Evolutionary conservation across 2,329 filamentous ascomycete genomes (phyloP).

Genomic region (Fusarium sulawesiense): DNA sequence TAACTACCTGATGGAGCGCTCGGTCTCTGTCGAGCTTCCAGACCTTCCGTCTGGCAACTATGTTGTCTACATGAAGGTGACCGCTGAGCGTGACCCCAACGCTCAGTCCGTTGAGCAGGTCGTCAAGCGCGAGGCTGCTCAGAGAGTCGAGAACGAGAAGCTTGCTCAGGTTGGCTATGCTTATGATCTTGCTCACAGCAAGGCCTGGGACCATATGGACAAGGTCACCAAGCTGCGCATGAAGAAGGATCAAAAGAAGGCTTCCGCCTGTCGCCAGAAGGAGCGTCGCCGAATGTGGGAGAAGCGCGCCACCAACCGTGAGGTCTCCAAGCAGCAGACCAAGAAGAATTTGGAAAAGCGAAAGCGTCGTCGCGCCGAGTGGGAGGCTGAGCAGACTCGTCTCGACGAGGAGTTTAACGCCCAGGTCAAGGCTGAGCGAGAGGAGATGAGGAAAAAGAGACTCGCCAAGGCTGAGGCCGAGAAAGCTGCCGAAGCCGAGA

Average conservation of each 20-base stretch:
- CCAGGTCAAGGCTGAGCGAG: constrained; percentile 31
- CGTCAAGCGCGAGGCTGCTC: constrained; percentile 62
- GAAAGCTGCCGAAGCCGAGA: constrained; percentile 36
- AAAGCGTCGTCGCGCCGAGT: constrained; percentile 44
- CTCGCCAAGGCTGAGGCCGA: constrained; percentile 29
- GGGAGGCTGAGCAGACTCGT: constrained; percentile 44
- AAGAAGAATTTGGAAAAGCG: constrained; percentile 55
- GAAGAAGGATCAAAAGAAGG: constrained; percentile 62
- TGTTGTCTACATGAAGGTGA: constrained; percentile 66
- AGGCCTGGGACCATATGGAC: constrained; percentile 63
- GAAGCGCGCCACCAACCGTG: constrained; percentile 58
- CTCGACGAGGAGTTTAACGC: constrained; percentile 49
- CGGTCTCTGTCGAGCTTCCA: constrained; percentile 67
- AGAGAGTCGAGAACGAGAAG: constrained; percentile 66
- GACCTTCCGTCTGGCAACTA: constrained; percentile 68
- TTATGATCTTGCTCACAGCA: constrained; percentile 70
- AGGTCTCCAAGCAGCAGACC: constrained; percentile 56
- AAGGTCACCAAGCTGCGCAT: constrained; percentile 62
- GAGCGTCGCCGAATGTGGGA: constrained; percentile 63
- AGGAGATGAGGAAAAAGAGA: constrained; percentile 34
- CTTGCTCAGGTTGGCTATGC: constrained; percentile 67
- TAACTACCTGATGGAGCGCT: constrained; percentile 68
- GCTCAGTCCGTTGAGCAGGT: constrained; percentile 65
- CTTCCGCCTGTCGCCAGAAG: constrained; percentile 57
- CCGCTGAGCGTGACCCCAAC: constrained; percentile 59